These are phyloP conservation scores for Xylaria cubensis DNA, from an alignment of 495 filamentous ascomycete genomes.

Conservation along the genomic window DNA sequence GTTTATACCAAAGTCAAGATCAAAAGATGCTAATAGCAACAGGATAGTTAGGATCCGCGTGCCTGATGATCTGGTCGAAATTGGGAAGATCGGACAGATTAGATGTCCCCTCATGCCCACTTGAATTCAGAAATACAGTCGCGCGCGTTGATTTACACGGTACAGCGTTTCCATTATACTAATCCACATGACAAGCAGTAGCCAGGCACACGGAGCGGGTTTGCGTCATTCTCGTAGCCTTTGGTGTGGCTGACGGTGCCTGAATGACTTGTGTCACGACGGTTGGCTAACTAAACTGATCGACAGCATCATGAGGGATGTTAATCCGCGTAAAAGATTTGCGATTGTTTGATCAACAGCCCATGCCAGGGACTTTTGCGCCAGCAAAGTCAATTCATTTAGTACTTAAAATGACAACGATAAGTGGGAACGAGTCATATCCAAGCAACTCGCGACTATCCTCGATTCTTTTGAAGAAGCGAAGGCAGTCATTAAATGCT, in stretches of 20 bases:
- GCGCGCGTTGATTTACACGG: neutral
- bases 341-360: neutral
- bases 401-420: neutral
- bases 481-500: neutral
- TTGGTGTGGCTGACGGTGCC: neutral
- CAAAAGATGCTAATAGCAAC: neutral
- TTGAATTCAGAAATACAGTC: neutral
- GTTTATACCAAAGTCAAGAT: neutral
- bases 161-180: neutral
- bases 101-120: neutral
- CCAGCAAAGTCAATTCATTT: neutral
- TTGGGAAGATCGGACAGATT: neutral
- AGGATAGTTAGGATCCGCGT: neutral
- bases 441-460: neutral
- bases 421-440: neutral
- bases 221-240: neutral
- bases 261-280: constrained; percentile 10
- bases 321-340: neutral
- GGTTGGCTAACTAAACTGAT: neutral
- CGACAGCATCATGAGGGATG: neutral
- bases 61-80: neutral
- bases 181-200: constrained; percentile 1
- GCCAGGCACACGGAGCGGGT: neutral
- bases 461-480: neutral
- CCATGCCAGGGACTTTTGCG: neutral